Evolutionary conservation across 1,139 yeast species (phyloP).

Genomic region (Yamadazyma sp.): DNA sequence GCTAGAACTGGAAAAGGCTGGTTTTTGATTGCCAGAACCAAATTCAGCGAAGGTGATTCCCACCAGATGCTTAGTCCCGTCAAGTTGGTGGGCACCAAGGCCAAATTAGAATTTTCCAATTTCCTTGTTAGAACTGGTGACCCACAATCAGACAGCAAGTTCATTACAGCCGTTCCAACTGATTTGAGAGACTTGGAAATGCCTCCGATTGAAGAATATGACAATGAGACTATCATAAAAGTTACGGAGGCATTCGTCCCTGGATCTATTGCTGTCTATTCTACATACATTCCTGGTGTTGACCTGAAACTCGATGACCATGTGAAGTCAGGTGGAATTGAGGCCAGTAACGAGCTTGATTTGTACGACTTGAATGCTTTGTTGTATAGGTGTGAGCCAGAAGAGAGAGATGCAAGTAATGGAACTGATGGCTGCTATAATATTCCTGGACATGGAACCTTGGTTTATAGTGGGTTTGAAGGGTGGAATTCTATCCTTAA

Average conservation of each 20-base stretch:
- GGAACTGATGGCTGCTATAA: slow-evolving; percentile 73
- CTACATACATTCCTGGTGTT: slow-evolving; percentile 67
- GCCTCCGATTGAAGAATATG: slow-evolving; percentile 41
- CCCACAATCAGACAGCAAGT: slow-evolving; percentile 34
- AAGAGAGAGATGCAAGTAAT: slow-evolving; percentile 77
- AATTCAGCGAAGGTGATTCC: slow-evolving; percentile 50
- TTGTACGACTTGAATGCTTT: slow-evolving; percentile 74
- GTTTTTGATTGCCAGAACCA: slow-evolving; percentile 84
- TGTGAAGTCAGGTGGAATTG: slow-evolving; percentile 71
- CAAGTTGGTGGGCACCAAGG: slow-evolving; percentile 64
- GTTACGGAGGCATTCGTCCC: slow-evolving; percentile 65
- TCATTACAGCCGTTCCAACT: slow-evolving; percentile 64
- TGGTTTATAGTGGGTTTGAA: slow-evolving; percentile 87
- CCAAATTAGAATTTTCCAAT: slow-evolving; percentile 59
- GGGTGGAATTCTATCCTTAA: slow-evolving; percentile 84
- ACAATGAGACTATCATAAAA: slow-evolving; percentile 49
- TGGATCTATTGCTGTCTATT: slow-evolving; percentile 85
- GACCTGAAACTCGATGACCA: slow-evolving; percentile 55
- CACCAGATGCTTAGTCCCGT: slow-evolving; percentile 61
- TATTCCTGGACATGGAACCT: slow-evolving; percentile 69
- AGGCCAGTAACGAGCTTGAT: slow-evolving; percentile 60
- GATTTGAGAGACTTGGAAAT: slow-evolving; percentile 52
- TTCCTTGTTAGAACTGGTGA: slow-evolving; percentile 57
- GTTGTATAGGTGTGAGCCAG: slow-evolving; percentile 78
- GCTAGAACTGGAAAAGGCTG: slow-evolving; percentile 86